Conservation (phyloP, 176 grass and related monocot species). For the Pharus latifolius region DNA sequence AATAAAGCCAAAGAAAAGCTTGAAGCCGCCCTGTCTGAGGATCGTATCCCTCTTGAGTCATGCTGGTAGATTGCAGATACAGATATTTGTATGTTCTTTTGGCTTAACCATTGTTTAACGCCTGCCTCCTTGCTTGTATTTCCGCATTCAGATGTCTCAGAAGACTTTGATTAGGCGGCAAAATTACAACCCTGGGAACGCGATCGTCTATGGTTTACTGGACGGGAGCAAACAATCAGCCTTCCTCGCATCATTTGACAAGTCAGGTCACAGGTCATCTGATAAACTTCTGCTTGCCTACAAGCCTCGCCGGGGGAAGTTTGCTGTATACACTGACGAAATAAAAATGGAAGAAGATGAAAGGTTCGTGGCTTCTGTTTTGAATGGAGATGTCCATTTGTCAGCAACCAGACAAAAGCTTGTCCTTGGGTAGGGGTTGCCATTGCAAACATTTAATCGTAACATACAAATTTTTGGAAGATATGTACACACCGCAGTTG, state of each 20-base stretch:
- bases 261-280: conserved; percentile 35
- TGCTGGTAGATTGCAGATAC: neutral
- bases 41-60: conserved; percentile 20
- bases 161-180: conserved; percentile 69
- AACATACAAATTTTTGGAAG: neutral
- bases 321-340: conserved; percentile 25
- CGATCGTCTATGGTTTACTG: conserved; percentile 49
- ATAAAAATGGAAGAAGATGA: conserved; percentile 68
- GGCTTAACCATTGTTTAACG: neutral
- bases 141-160: conserved; percentile 61
- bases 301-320: conserved; percentile 64
- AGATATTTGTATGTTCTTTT: neutral
- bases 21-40: conserved; percentile 49
- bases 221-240: conserved; percentile 57
- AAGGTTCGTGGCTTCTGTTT: conserved; percentile 60
- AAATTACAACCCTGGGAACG: conserved; percentile 22
- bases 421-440: conserved; percentile 32
- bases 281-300: conserved; percentile 68
- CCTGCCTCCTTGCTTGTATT: neutral
- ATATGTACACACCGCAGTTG: conserved; percentile 22
- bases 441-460: neutral
- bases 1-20: conserved; percentile 47
- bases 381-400: conserved; percentile 74
- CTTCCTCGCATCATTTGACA: conserved; percentile 57
- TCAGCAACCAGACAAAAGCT: conserved; percentile 38